Evolutionary conservation across 208 protist species (phyloP).

Genomic region (Trichomonas gallinae): DNA sequence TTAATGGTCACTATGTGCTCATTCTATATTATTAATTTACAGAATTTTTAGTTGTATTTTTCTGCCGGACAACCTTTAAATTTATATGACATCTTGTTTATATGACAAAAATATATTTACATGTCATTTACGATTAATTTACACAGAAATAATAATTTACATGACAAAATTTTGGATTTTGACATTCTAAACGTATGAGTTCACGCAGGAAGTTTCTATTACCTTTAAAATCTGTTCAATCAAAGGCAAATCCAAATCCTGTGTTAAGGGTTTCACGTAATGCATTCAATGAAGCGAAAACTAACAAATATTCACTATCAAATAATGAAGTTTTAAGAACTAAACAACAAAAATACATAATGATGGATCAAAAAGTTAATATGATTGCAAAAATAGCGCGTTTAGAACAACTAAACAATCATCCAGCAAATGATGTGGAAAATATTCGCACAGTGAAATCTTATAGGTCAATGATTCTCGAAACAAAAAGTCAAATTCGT

Average conservation of each 20-base stretch:
- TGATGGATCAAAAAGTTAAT: not conserved
- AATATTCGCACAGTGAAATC: not conserved
- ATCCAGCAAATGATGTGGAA: not conserved
- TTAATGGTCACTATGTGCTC: too few relatives aligned
- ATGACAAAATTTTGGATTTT: too few relatives aligned
- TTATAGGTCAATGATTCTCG: not conserved
- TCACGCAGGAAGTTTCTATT: not conserved
- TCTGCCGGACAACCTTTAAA: too few relatives aligned
- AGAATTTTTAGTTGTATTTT: too few relatives aligned
- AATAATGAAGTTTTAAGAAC: not conserved
- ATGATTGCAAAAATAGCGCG: not conserved
- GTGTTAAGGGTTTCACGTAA: not conserved
- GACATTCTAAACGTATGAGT: too few relatives aligned
- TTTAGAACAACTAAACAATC: not conserved
- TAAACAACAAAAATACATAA: not conserved
- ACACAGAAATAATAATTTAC: too few relatives aligned
- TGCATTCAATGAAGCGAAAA: not conserved
- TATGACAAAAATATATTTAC: too few relatives aligned
- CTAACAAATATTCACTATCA: not conserved
- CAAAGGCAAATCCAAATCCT: not conserved
- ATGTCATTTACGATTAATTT: too few relatives aligned
- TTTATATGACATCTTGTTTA: too few relatives aligned
- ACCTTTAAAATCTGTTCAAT: not conserved
- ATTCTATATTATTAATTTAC: too few relatives aligned
- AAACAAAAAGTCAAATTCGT: not conserved